Evolutionary conservation across 1,284 basidiomycete species (phyloP), one percentile per base, ranked within the genome.

Genomic region (Melampsora americana): DNA sequence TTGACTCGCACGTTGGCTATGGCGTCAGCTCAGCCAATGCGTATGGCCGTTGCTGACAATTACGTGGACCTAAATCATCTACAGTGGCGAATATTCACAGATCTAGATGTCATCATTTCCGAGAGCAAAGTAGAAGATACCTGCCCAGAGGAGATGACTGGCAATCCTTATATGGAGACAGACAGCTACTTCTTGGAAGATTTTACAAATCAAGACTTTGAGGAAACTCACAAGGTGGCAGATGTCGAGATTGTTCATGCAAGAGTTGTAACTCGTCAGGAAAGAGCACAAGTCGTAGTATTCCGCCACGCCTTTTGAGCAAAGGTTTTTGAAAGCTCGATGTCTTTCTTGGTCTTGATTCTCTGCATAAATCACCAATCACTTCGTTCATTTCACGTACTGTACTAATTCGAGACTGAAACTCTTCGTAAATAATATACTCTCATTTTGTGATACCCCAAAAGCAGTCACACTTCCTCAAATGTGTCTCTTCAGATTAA

Each of bases 51-150:
- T 16, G 4, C 42, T 44, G 42, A 44, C 42, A 44, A 44, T 44
- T 44, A 44, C 12, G 42, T 11, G 42, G 14, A 44, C 42, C 42
- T 44, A 14, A 16, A 44, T 44, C 11, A 56, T 16, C 53, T 23
- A 56, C 23, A 56, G 53, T 56, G 53, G 53, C 53, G 53, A 56
- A 56, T 56, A 7, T 56, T 56, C 53, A 26, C 53, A 16, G 53
- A 28, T 23, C 53, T 56, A 23, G 53, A 56, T 56, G 6, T 56
- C 53, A 56, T 56, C 53, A 56, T 56, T 23, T 9, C 53, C 11
- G 53, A 56, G 28, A 56, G 53, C 20, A 16, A 26, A 56, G 23
- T 28, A 28, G 53, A 14, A 56, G 28, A 56, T 5, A 56, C 53
- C 9, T 1, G 9, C 18, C n/a, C 11, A n/a, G 20, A 9, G 7